phyloP scores from a whole-genome alignment of 345 rosid genomes.

The Dipteronia dyeriana region DNA sequence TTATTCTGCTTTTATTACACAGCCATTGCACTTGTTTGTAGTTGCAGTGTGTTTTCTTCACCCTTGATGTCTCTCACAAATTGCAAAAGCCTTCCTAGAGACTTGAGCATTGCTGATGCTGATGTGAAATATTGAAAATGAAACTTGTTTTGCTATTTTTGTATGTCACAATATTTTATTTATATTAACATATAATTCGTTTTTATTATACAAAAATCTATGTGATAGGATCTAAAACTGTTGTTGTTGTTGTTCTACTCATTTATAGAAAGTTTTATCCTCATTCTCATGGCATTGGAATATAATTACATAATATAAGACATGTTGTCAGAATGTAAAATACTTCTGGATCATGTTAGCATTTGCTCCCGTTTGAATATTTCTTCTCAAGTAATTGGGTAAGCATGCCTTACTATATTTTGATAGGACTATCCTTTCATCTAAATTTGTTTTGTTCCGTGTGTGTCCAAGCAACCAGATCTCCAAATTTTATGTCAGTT shows the following conservation, averaged over 20 bases:
- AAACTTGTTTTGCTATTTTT: not conserved
- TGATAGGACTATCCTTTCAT: not conserved
- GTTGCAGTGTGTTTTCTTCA: conserved; percentile 1
- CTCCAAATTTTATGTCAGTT: not conserved
- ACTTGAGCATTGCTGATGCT: not conserved
- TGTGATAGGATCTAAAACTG: not conserved
- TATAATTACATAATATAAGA: not conserved
- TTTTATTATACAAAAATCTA: not conserved
- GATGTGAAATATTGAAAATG: not conserved
- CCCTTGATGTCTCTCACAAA: not conserved
- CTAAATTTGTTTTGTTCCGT: not conserved
- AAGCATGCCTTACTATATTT: not conserved
- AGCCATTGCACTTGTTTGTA: not conserved
- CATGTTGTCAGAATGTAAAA: not conserved
- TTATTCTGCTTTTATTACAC: conserved; percentile 13
- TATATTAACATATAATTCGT: not conserved
- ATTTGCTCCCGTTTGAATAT: not conserved
- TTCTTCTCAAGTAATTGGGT: not conserved
- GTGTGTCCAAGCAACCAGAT: not conserved
- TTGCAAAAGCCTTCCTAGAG: not conserved
- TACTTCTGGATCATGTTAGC: not conserved
- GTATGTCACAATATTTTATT: not conserved
- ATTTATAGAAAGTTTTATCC: not conserved
- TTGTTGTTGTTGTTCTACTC: not conserved
- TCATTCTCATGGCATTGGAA: not conserved